Percentiles rank a stretch among this genome's conserved stretches.
phyloP scores from a whole-genome alignment of 1,284 basidiomycete species.

The Prillingera fragicola region DNA sequence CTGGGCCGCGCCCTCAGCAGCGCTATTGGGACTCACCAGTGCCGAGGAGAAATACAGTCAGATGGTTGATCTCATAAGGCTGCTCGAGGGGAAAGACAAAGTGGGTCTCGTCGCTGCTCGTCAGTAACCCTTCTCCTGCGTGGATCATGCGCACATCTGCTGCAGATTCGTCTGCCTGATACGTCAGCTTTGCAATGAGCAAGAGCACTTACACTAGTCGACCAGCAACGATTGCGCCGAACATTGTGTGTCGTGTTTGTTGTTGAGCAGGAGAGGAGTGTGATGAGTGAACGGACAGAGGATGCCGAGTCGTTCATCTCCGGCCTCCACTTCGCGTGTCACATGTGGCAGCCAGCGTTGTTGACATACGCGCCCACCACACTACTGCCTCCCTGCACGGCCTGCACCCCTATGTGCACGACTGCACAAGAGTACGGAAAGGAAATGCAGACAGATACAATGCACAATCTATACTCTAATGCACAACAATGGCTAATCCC shows the following conservation, averaged over 20 bases:
- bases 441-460: no score
- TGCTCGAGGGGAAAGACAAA: conserved; percentile 72
- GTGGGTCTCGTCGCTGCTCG: conserved; percentile 62
- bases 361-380: no score
- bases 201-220: conserved; percentile 39
- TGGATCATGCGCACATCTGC: conserved; percentile 31
- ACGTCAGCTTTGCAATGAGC: not conserved
- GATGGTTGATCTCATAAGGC: conserved; percentile 76
- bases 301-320: no score
- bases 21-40: conserved; percentile 55
- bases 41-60: conserved; percentile 81
- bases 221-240: conserved; percentile 47
- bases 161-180: conserved; percentile 48
- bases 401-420: no score
- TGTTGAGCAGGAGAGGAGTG: no score
- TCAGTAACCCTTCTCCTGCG: not conserved
- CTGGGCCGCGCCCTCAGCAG: not conserved
- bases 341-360: no score
- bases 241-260: conserved; percentile 30
- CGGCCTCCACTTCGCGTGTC: no score
- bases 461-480: no score
- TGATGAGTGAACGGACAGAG: no score
- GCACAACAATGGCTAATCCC: no score
- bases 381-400: no score
- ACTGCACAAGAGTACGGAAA: no score